Evolutionary conservation across 768 basidiomycete genomes (phyloP).

Genomic region (Termitomyces sp.): DNA sequence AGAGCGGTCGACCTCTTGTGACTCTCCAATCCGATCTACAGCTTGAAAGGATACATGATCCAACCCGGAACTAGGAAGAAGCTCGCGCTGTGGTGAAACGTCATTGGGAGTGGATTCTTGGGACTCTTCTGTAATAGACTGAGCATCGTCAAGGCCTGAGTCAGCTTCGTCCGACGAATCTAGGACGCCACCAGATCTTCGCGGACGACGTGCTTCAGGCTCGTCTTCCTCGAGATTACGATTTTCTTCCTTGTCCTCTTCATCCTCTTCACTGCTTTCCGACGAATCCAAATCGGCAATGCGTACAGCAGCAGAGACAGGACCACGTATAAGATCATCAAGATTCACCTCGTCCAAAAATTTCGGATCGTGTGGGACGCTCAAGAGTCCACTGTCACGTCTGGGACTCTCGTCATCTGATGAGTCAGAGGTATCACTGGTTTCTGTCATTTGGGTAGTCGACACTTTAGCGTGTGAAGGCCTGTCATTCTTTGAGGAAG

Average conservation of each 20-base stretch:
- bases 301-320: conserved; percentile 21
- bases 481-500: neutral
- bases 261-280: conserved; percentile 38
- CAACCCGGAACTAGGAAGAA: neutral
- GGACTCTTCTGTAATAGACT: conserved; percentile 17
- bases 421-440: conserved; percentile 1
- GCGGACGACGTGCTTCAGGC: conserved; percentile 21
- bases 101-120: neutral
- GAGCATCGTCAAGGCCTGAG: conserved; percentile 34
- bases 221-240: conserved; percentile 32
- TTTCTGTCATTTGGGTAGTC: neutral
- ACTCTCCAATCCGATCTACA: conserved; percentile 26
- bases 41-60: conserved; percentile 25
- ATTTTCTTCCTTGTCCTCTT: conserved; percentile 35
- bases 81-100: neutral
- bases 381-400: conserved; percentile 15
- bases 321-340: conserved; percentile 36
- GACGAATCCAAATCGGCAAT: conserved; percentile 34
- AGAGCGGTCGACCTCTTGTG: conserved; percentile 27
- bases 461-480: neutral
- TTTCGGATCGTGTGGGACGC: conserved; percentile 21
- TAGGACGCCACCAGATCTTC: conserved; percentile 16
- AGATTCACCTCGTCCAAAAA: conserved; percentile 29
- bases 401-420: conserved; percentile 1
- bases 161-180: conserved; percentile 27